phyloP scores from a whole-genome alignment of 306 rosid species.

The Lotus japonicus region DNA sequence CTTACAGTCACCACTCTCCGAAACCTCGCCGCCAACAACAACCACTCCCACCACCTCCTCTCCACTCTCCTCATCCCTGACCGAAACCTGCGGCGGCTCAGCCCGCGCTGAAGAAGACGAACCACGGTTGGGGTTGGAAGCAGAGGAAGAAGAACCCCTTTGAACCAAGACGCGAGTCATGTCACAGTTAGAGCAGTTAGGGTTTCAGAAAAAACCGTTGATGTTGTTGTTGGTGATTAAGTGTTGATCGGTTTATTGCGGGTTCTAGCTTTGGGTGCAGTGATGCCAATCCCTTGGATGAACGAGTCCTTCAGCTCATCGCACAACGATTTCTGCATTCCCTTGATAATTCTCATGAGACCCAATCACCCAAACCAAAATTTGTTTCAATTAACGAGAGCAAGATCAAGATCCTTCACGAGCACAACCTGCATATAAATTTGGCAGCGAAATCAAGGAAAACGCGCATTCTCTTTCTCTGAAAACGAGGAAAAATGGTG shows the following conservation, averaged over 20 bases:
- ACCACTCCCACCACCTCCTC: constrained; percentile 38
- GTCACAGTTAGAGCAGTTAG: background rate
- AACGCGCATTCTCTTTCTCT: background rate
- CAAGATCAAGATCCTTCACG: constrained; percentile 13
- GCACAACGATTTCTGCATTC: constrained; percentile 87
- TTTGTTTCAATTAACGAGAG: too few relatives aligned
- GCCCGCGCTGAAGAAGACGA: constrained; percentile 42
- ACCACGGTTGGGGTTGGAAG: constrained; percentile 29
- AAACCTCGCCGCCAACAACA: constrained; percentile 34
- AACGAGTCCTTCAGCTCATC: constrained; percentile 56
- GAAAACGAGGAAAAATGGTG: background rate
- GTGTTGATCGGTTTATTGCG: constrained; percentile 51
- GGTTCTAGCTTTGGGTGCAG: constrained; percentile 79
- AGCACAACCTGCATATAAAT: constrained; percentile 42
- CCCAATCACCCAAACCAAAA: constrained; percentile 56
- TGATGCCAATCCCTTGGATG: constrained; percentile 67
- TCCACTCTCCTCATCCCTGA: constrained; percentile 52
- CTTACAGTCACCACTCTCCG: constrained; percentile 37
- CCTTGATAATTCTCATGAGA: constrained; percentile 98
- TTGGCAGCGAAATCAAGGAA: constrained; percentile 23
- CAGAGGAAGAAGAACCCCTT: constrained; percentile 69
- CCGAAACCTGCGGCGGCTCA: constrained; percentile 44
- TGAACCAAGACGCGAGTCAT: constrained; percentile 79
- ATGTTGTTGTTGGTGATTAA: too few relatives aligned
- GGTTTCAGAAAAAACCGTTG: constrained; percentile 21